Evolutionary conservation across 768 basidiomycete species (phyloP).

Genomic region (Strobilomyces confusus): DNA sequence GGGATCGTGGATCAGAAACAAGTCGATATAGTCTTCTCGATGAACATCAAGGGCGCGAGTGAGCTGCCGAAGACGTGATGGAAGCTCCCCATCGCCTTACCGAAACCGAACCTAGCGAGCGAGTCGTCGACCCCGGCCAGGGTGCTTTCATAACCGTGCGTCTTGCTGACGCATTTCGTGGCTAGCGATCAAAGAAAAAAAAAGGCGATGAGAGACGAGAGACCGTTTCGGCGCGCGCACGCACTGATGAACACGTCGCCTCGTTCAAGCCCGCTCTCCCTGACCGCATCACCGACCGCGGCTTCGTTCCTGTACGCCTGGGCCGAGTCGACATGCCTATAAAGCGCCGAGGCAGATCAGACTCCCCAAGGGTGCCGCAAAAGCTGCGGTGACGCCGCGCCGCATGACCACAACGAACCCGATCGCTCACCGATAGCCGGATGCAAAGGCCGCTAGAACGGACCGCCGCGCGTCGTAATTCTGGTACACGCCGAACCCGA

Average conservation of each 20-base stretch:
- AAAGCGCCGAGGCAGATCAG: not conserved
- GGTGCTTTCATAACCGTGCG: slow-evolving; percentile 62
- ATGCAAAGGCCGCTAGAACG: slow-evolving; percentile 57
- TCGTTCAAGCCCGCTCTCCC: slow-evolving; percentile 51
- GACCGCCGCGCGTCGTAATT: slow-evolving; percentile 55
- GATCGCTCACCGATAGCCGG: slow-evolving; percentile 54
- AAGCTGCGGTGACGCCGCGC: not conserved
- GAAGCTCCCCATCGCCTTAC: slow-evolving; percentile 33
- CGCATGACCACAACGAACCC: not conserved
- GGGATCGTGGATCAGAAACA: slow-evolving; percentile 79
- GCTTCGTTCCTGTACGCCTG: slow-evolving; percentile 66
- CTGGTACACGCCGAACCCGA: slow-evolving; percentile 71
- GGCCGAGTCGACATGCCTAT: slow-evolving; percentile 72
- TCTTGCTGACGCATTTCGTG: slow-evolving; percentile 56
- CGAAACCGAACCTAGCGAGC: slow-evolving; percentile 53
- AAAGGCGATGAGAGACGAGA: not conserved
- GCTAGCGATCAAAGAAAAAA: slow-evolving; percentile 38
- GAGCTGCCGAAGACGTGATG: slow-evolving; percentile 10
- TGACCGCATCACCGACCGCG: slow-evolving; percentile 55
- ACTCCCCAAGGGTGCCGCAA: not conserved
- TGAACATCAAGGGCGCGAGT: not conserved
- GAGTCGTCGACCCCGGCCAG: slow-evolving; percentile 57
- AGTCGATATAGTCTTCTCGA: slow-evolving; percentile 57
- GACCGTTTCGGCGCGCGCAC: slow-evolving; percentile 14
- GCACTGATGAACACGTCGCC: slow-evolving; percentile 70